phyloP scores from a whole-genome alignment of 2,329 filamentous ascomycete genomes.

The Colletotrichum destructivum region DNA sequence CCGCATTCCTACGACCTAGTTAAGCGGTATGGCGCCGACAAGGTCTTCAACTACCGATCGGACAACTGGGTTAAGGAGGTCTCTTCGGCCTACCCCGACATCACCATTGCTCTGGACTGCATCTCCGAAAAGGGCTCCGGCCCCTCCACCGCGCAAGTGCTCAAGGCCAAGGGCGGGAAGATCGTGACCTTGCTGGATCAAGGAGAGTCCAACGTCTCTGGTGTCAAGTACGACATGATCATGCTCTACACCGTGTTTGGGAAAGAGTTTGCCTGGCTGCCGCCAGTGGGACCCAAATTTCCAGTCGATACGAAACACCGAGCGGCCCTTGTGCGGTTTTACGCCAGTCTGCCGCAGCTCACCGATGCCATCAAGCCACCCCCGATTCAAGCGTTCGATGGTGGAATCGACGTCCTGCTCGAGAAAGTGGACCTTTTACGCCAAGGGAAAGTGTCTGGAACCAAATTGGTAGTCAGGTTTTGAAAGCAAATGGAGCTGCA shows the following conservation, averaged over 20 bases:
- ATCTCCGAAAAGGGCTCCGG: conserved; percentile 50
- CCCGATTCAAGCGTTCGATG: conserved; percentile 38
- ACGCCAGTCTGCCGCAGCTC: conserved; percentile 40
- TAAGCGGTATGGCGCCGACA: conserved; percentile 60
- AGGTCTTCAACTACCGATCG: conserved; percentile 61
- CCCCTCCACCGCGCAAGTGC: conserved; percentile 46
- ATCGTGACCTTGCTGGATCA: conserved; percentile 47
- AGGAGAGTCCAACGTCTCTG: conserved; percentile 42
- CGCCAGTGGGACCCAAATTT: conserved; percentile 48
- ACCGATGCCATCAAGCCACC: conserved; percentile 41
- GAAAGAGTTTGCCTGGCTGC: conserved; percentile 46
- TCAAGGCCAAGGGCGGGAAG: conserved; percentile 48
- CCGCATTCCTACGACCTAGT: conserved; percentile 56
- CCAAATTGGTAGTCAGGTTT: conserved; percentile 44
- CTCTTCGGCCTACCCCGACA: conserved; percentile 43
- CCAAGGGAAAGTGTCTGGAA: conserved; percentile 44
- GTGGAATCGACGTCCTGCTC: conserved; percentile 43
- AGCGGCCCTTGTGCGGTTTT: conserved; percentile 45
- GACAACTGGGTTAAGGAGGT: conserved; percentile 7
- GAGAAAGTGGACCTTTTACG: conserved; percentile 44
- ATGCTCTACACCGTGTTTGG: conserved; percentile 48
- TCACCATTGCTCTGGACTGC: conserved; percentile 50
- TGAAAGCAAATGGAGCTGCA: not conserved
- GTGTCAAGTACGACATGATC: conserved; percentile 45
- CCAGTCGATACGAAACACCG: conserved; percentile 48